Evolutionary conservation across 805 yeast species (phyloP).

Genomic region (Nakazawaea ambrosiae): DNA sequence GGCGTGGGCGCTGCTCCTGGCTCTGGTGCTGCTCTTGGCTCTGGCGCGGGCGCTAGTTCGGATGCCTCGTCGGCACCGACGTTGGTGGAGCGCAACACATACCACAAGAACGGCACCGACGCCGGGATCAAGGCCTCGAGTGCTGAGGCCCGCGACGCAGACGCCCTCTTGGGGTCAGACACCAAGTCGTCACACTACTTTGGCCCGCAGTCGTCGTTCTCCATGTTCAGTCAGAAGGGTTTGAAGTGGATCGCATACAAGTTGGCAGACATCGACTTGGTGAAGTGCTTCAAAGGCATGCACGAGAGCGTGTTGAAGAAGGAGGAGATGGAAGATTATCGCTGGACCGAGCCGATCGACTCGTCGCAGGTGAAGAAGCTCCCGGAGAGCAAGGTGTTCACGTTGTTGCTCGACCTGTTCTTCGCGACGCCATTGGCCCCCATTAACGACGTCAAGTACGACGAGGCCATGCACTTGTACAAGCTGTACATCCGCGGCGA

Average conservation of each 20-base stretch:
- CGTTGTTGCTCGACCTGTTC: neutral
- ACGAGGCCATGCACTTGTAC: conserved; percentile 15
- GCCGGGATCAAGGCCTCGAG: too few species aligned
- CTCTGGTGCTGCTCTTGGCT: too few species aligned
- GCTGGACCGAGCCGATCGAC: conserved; percentile 29
- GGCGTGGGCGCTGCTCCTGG: too few species aligned
- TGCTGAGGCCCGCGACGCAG: too few species aligned
- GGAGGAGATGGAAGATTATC: conserved; percentile 16
- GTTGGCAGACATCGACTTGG: conserved; percentile 12
- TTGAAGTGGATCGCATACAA: conserved; percentile 28
- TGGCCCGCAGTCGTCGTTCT: conserved; percentile 24
- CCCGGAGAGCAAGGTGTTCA: conserved; percentile 22
- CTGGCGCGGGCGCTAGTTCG: too few species aligned
- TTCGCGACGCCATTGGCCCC: neutral
- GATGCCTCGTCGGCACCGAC: too few species aligned
- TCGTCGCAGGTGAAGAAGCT: conserved; percentile 19
- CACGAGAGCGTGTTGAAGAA: conserved; percentile 14
- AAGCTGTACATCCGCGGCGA: conserved; percentile 10
- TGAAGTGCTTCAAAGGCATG: conserved; percentile 20
- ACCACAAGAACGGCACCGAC: too few species aligned
- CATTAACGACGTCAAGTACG: conserved; percentile 11
- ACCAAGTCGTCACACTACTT: too few species aligned
- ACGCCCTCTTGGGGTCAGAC: too few species aligned
- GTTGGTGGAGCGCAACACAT: too few species aligned
- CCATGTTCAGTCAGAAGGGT: conserved; percentile 34